Conservation (phyloP, 257 asterid genomes). For the Scutellaria minor region DNA sequence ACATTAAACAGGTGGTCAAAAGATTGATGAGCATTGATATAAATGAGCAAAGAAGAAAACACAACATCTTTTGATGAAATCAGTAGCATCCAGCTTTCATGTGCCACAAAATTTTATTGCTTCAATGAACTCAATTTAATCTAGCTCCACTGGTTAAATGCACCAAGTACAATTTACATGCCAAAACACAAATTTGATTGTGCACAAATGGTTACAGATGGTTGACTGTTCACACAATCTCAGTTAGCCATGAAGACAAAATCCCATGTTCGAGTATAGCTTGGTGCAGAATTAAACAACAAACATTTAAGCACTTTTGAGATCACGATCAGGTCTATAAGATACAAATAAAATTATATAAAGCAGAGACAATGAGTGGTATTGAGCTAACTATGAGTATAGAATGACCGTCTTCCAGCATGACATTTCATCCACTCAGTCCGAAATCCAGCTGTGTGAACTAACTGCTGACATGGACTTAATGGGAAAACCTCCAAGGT, state of each 20-base stretch:
- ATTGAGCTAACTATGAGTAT: constrained; percentile 23
- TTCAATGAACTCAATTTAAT: background rate
- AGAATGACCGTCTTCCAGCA: constrained; percentile 34
- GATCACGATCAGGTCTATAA: constrained; percentile 10
- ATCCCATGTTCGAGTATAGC: background rate
- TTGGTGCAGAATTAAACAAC: constrained; percentile 27
- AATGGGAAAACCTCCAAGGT: constrained; percentile 35
- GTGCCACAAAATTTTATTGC: too few species aligned
- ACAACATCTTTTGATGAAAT: too few species aligned
- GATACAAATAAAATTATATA: constrained; percentile 39
- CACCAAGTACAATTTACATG: constrained; percentile 11
- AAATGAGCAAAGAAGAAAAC: background rate
- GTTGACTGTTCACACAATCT: background rate
- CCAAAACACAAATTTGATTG: background rate
- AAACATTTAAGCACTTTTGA: constrained; percentile 28
- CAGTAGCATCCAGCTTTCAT: background rate
- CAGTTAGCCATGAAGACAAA: background rate
- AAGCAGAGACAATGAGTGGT: constrained; percentile 28
- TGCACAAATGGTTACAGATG: background rate
- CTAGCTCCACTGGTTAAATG: constrained; percentile 7
- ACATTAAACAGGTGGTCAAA: background rate
- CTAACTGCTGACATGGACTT: constrained; percentile 38
- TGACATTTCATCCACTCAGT: constrained; percentile 17
- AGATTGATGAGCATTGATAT: constrained; percentile 14
- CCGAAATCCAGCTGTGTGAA: constrained; percentile 38